These are phyloP conservation scores for Fusarium verrucosum DNA, from an alignment of 2,329 filamentous ascomycete species.

Conservation along the genomic window DNA sequence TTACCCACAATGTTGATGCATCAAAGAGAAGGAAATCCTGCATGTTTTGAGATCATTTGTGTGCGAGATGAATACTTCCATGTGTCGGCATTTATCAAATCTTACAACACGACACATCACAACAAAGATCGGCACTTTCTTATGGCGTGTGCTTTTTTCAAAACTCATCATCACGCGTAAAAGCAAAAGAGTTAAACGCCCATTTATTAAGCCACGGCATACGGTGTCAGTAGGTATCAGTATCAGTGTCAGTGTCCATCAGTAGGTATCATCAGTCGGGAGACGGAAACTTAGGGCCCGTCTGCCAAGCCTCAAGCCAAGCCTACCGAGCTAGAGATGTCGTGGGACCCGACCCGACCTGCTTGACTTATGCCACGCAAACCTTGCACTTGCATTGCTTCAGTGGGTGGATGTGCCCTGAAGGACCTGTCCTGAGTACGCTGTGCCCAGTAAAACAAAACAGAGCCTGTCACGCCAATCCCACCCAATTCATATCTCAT, in stretches of 20 bases:
- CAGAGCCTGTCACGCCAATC: background rate
- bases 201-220: slow-evolving; percentile 19
- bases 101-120: slow-evolving; percentile 1
- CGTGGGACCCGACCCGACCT: too few species aligned
- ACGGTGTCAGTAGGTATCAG: slow-evolving; percentile 1
- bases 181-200: slow-evolving; percentile 13
- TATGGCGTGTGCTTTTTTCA: slow-evolving; percentile 3
- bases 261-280: too few species aligned
- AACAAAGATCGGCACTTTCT: background rate
- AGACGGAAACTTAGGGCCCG: slow-evolving; percentile 27
- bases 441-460: slow-evolving; percentile 30
- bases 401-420: slow-evolving; percentile 29
- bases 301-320: slow-evolving; percentile 32
- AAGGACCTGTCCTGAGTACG: background rate
- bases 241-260: too few species aligned
- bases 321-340: slow-evolving; percentile 14
- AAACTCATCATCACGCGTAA: too few species aligned
- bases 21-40: background rate
- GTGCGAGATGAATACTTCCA: slow-evolving; percentile 1
- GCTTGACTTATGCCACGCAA: slow-evolving; percentile 34
- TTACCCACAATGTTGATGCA: slow-evolving; percentile 25
- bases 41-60: background rate
- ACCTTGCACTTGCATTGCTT: slow-evolving; percentile 18
- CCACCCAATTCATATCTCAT: background rate
- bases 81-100: too few species aligned